Conservation (phyloP, 2,329 filamentous ascomycete species). For the Monilinia polystroma region DNA sequence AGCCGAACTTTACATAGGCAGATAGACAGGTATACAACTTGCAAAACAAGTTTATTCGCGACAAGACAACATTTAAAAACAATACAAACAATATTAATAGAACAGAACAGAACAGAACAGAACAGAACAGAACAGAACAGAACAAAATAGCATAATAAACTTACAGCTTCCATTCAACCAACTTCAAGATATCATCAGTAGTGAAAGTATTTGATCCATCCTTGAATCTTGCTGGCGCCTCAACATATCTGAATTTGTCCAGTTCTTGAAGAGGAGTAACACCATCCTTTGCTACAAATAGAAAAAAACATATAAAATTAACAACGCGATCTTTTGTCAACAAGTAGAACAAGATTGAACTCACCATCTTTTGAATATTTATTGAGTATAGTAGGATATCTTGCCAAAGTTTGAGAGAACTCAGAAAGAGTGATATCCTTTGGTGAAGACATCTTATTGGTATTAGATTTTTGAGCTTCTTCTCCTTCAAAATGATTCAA, state of each 20-base stretch:
- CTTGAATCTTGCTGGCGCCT: constrained; percentile 51
- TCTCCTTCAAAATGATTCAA: constrained; percentile 10
- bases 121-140: not conserved
- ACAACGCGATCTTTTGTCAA: constrained; percentile 10
- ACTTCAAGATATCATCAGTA: constrained; percentile 57
- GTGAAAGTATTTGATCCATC: constrained; percentile 37
- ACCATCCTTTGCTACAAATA: constrained; percentile 33
- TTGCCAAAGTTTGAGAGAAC: constrained; percentile 36
- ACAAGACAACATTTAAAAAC: constrained; percentile 11
- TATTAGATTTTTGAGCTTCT: not conserved
- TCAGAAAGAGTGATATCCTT: constrained; percentile 32
- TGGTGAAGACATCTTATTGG: constrained; percentile 31
- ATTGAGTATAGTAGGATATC: constrained; percentile 36
- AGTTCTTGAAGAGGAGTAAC: constrained; percentile 50
- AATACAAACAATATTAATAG: not conserved
- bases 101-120: not conserved
- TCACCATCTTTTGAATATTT: constrained; percentile 32
- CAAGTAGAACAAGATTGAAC: constrained; percentile 20
- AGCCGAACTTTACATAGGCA: not conserved
- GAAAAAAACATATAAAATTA: constrained; percentile 24
- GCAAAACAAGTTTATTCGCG: constrained; percentile 22
- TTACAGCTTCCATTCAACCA: constrained; percentile 73
- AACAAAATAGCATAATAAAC: constrained; percentile 33
- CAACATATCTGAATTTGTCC: constrained; percentile 59
- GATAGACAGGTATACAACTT: not conserved